Base-by-base conservation (phyloP, 768 basidiomycete species). In the Gelatoporia subvermispora region DNA sequence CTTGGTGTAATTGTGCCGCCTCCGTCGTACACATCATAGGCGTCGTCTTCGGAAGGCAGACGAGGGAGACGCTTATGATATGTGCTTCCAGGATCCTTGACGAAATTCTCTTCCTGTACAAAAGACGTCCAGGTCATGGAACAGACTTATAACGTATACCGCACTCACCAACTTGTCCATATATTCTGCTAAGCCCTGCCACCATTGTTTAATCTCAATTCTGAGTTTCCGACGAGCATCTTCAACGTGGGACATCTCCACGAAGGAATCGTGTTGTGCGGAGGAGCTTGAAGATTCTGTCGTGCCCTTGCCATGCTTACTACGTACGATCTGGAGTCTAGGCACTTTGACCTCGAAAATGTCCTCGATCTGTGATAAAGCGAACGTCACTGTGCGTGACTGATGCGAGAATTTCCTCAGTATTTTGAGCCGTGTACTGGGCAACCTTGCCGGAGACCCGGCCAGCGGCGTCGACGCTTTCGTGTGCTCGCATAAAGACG, bases 301-400 rank as follows among this genome's bases (percentile, higher is more conserved):
- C 7, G 47, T 17, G 16, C 40, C 38, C 48, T 54, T 58, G 38
- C 63, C 59, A 16, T 34, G 23, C 41, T 52, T 52, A 23, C 60
- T 53, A 4, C 69, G 68, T 31, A 66, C 61, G 25, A 85, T 76
- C 60, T 86, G 84, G 45, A 85, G 56, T 39, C 78, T 60, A 3
- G 85, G 85, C 1, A 82, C 72, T 3, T 72, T 70, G 7, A 86
- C 59, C 54, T 88, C 82, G 54, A 77, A 85, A 5, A 87, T 65
- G 52, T 84, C 78, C 9, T 77, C 72, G 8, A 79, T 63, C 1
- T 63, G 51, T 1, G 75, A 71, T 3, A 81, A 54, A 0, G 74
- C 59, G 45, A 85, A 70, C 0, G 76, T 69, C 2, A 85, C 64
- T 2, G 50, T 54, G 25, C 57, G 57, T 0, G 55, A 56, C 20